A percentile compares a stretch with the other conserved stretches of the same genome.
These are phyloP conservation scores for Beauveria rudraprayagi DNA, from an alignment of 2,329 filamentous ascomycete species.

Conservation along the genomic window DNA sequence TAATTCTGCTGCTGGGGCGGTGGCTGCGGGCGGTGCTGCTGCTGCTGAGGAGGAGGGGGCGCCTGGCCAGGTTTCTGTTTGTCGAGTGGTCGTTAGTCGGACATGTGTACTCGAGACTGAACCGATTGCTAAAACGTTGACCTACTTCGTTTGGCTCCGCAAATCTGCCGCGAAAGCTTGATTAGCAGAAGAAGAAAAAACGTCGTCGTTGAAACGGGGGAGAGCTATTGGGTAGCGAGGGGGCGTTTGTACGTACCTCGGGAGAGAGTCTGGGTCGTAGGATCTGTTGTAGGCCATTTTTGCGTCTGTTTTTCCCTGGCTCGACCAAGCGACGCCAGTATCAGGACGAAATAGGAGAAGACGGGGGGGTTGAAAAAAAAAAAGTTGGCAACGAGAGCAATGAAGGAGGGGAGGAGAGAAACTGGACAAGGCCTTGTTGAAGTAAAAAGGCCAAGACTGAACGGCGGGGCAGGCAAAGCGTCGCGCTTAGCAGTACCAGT, in stretches of 20 bases:
- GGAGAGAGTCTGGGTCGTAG: constrained; percentile 90
- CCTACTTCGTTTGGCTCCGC: constrained; percentile 66
- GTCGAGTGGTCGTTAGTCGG: not conserved
- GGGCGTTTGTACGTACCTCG: constrained; percentile 55
- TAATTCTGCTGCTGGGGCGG: constrained; percentile 18
- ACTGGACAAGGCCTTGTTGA: not conserved
- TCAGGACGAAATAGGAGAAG: not conserved
- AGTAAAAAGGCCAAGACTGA: not conserved
- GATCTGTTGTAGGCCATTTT: constrained; percentile 89
- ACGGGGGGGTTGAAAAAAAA: not conserved
- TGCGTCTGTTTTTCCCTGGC: not conserved
- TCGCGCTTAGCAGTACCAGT: not conserved
- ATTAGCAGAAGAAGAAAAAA: constrained; percentile 10
- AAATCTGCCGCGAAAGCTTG: constrained; percentile 40
- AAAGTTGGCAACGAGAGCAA: not conserved
- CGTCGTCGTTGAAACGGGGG: not conserved
- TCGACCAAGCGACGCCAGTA: not conserved
- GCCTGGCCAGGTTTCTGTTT: constrained; percentile 29
- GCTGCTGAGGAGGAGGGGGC: constrained; percentile 12
- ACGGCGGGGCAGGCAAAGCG: not conserved
- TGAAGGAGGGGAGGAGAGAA: not conserved
- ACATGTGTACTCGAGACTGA: not conserved
- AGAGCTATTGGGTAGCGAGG: not conserved
- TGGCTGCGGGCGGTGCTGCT: constrained; percentile 14
- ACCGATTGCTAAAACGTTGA: constrained; percentile 8